These are phyloP conservation scores for Atkinsonella hypoxylon DNA, from an alignment of 2,329 filamentous ascomycete genomes.

Conservation along the genomic window DNA sequence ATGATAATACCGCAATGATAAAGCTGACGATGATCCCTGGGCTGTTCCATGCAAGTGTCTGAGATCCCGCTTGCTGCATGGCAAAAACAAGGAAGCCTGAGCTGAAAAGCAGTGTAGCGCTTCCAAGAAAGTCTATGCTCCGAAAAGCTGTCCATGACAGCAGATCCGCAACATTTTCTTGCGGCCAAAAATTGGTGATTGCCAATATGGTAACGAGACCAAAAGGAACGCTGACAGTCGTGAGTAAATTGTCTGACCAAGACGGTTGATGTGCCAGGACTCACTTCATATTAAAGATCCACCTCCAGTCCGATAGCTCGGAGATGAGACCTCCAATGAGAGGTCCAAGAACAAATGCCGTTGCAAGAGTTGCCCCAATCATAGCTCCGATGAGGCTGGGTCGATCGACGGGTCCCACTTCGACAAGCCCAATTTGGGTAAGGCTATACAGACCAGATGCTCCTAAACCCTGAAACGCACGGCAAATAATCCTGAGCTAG, in stretches of 20 bases:
- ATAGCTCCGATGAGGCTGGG: conserved; percentile 43
- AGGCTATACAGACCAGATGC: conserved; percentile 51
- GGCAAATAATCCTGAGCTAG: conserved; percentile 38
- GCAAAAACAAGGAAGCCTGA: conserved; percentile 44
- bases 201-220: conserved; percentile 33
- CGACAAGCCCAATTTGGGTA: conserved; percentile 43
- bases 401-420: conserved; percentile 40
- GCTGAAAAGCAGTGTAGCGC: conserved; percentile 35
- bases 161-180: conserved; percentile 21
- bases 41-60: conserved; percentile 38
- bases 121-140: conserved; percentile 41
- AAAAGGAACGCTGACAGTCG: conserved; percentile 32
- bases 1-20: conserved; percentile 33
- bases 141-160: conserved; percentile 30
- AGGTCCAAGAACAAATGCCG: conserved; percentile 47
- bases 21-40: conserved; percentile 38
- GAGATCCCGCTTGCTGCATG: conserved; percentile 43
- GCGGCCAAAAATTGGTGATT: conserved; percentile 35
- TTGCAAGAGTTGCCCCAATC: conserved; percentile 42
- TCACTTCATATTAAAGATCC: conserved; percentile 52
- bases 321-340: conserved; percentile 45
- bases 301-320: conserved; percentile 41
- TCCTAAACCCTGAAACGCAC: conserved; percentile 48
- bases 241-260: conserved; percentile 5
- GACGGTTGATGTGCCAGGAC: conserved; percentile 8